Base-by-base conservation (phyloP, 2,329 filamentous ascomycete species). In the Aspergillus sp. region DNA sequence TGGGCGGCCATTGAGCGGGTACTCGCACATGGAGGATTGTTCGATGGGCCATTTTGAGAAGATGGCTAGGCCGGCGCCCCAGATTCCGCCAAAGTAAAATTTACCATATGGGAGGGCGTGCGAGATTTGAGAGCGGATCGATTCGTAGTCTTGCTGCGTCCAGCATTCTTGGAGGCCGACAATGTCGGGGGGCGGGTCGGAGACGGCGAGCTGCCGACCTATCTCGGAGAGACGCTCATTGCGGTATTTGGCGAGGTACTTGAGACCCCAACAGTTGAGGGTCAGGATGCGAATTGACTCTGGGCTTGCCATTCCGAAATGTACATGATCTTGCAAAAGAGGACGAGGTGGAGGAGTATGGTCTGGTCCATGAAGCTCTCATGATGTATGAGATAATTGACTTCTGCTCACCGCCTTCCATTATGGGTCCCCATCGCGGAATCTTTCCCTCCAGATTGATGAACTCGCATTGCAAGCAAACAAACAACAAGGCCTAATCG, bases 201-300 rank as follows among this genome's bases (percentile, higher is more conserved):
- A 82, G 42, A 80, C 75, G 63, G 91, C 89, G 62, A 98, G 83
- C 62, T 89, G 89, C 62, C 84, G 86, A 54, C 91, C 93, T 69
- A 98, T 97, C 73, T 96, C 90, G 30, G 82, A 76, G 51, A 98
- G 83, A 44, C 95, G 90, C 67, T 89, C 88, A 63, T 83, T 80
- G 64, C 93, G 90, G 65, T 90, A 84, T 64, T 88, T 87, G 51
- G 93, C 88, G 69, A 98, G 82, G 78, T 86, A 91, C 70, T 96
- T 93, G 61, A 98, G 86, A 51, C 95, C 95, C 93, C 95, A 98
- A 85, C 92, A 97, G 77, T 99, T 99, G 73, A 96, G 85, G 4
- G 91, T 95, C 64, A 97, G 79, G 65, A 98, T 82, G 69, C 89
- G 88, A 71, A 98, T 84, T 57, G 87, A 82, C 33, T 85, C 22